Base-by-base conservation (phyloP, 202 grass and related monocot species). In the Carex sylvatica region DNA sequence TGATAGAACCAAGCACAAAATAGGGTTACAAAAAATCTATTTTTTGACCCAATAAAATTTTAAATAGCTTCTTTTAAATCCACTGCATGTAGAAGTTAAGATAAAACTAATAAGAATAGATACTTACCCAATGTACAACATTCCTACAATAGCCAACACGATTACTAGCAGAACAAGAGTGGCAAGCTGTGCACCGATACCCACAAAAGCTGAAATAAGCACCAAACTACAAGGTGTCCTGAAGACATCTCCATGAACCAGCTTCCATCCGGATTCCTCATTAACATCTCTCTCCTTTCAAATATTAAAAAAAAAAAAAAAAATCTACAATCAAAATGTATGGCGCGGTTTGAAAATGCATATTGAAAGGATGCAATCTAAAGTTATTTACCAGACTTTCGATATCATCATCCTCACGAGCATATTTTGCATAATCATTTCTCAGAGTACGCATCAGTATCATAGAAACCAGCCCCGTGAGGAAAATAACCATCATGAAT, bases 381-480 rank as follows among this genome's bases (percentile, higher is more conserved):
- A 65, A 92, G 31, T 78, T 80, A 87, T 69, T 90, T 89, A 98
- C 95, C 90, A 98, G 84, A 6, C 80, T 91, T 47, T 98, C 96
- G 30, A 98, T 75, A 89, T 98, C 95, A 70, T 98, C 95, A 89
- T 98, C 92, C 81, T 98, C 95, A 78, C 92, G 90, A 59, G 92
- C 95, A 84, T 98, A 98, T 85, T 98, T 98, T 69, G 95, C 95
- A 95, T 95, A 98, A 90, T 98, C 95, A 84, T 98, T 95, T 93
- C 92, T 95, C 60, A 98, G 80, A 65, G 95, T 98, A 68, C 96
- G 90, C 96, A 98, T 98, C 86, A 98, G 86, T 88, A 98, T 95
- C 96, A 98, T 95, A 65, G 96, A 98, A 46, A 98, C 96, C 35
- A 98, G 84, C 78, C 96, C 96, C 19, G 96, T 95, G 44, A 98